Evolutionary conservation across 2,329 filamentous ascomycete genomes (phyloP).

Genomic region (Xenosphaeropsis pyriputrescens): DNA sequence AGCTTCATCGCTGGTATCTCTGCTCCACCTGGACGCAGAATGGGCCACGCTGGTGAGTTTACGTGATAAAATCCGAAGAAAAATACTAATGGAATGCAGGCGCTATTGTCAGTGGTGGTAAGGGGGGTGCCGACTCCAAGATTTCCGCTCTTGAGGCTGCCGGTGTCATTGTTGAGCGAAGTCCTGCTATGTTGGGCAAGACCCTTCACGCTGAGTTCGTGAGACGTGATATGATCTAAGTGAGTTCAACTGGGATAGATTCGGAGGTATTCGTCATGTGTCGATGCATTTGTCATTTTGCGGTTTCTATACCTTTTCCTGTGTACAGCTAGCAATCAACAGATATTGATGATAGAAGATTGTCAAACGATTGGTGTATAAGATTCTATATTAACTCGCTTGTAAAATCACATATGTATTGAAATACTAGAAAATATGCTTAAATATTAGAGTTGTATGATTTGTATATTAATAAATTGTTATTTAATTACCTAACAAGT

Average conservation of each 20-base stretch:
- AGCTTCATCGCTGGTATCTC: slow-evolving; percentile 98
- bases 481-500: no score
- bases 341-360: not conserved
- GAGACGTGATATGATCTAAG: slow-evolving; percentile 82
- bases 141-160: slow-evolving; percentile 86
- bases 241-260: slow-evolving; percentile 11
- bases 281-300: slow-evolving; percentile 15
- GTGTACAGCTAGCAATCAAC: slow-evolving; percentile 19
- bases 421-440: no score
- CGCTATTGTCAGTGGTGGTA: slow-evolving; percentile 93
- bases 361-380: no score
- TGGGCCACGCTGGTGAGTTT: slow-evolving; percentile 79
- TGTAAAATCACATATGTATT: no score
- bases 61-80: not conserved
- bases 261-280: slow-evolving; percentile 9
- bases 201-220: slow-evolving; percentile 91
- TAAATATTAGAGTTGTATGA: no score
- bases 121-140: slow-evolving; percentile 97
- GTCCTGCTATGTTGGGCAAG: slow-evolving; percentile 84
- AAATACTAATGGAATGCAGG: slow-evolving; percentile 18
- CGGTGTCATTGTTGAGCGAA: slow-evolving; percentile 92
- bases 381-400: no score
- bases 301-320: slow-evolving; percentile 16
- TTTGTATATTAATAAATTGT: no score
- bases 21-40: slow-evolving; percentile 86